Evolutionary conservation across 2,329 filamentous ascomycete genomes (phyloP).

Genomic region (Zalaria obscura): DNA sequence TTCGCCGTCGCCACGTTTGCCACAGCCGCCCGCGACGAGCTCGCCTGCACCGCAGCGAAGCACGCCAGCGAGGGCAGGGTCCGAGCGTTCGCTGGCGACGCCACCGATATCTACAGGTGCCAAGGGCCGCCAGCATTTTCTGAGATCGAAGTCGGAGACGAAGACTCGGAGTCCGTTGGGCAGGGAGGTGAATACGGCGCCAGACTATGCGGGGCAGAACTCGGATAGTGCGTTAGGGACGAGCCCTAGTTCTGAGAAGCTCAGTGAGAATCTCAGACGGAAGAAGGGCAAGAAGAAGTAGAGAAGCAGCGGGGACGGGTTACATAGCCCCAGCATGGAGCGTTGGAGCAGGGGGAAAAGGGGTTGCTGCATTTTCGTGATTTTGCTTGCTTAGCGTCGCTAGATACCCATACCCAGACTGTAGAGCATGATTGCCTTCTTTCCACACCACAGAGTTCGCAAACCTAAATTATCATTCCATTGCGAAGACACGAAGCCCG

Average conservation of each 20-base stretch:
- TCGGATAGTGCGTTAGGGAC: slow-evolving; percentile 4
- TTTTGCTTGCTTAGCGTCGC: neutral
- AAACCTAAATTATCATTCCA: neutral
- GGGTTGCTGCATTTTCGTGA: too few relatives aligned
- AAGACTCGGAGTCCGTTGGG: slow-evolving; percentile 6
- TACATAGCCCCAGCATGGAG: too few relatives aligned
- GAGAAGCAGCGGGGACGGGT: neutral
- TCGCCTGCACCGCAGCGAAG: neutral
- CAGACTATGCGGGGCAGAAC: neutral
- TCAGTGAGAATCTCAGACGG: neutral
- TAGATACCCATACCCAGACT: neutral
- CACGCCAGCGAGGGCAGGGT: neutral
- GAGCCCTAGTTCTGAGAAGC: slow-evolving; percentile 1
- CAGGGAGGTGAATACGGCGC: neutral
- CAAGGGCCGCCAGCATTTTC: neutral
- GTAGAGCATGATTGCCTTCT: too few relatives aligned
- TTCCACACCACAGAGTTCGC: neutral
- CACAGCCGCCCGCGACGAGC: neutral
- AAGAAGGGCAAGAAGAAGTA: neutral
- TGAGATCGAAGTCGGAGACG: slow-evolving; percentile 3
- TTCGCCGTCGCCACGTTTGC: slow-evolving; percentile 12
- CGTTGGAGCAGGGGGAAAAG: too few relatives aligned
- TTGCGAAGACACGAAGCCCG: too few relatives aligned
- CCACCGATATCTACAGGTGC: neutral
- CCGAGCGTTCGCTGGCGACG: neutral